Base-by-base conservation (phyloP, 768 basidiomycete species). In the Leccinum ochraceum region DNA sequence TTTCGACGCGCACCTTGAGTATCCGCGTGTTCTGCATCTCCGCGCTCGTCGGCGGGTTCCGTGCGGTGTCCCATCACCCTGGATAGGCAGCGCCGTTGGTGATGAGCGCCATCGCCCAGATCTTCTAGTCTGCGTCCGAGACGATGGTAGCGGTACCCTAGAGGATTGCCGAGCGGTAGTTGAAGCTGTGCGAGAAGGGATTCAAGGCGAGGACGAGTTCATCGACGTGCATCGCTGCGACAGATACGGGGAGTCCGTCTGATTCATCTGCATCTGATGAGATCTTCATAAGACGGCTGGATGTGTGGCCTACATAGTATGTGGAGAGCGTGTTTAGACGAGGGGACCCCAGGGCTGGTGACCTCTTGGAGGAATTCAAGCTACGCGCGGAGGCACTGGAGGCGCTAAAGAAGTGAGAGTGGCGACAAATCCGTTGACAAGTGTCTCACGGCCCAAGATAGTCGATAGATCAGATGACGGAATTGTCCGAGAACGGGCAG, bases 231-330 rank as follows among this genome's bases (percentile, higher is more conserved):
- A 67, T 70, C 20, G 69, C 69, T 24, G 69, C 69, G 26, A 70
- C 50, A 61, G 64, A 71, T 11, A 70, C 54, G n/a, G 52, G 48
- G 10, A 70, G 58, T 22, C 58, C 64, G 7, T 64, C 55, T 4
- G 53, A 48, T 39, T 58, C 64, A 1, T 3, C 26, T 28, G 24
- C 20, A 20, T 46, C 42, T 10, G 22, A 51, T 0, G 68, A 53
- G 46, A 71, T 57, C 58, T 71, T 70, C 69, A 71, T 71, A 22
- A 70, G 69, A 28, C 69, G 66, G 26, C 69, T 70, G 13, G 69
- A 71, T 3, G 54, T 32, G 49, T 70, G 58, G 6, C 69, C 69
- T 71, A 11, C 36, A 26, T 24, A 30, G 28, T 30, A 34, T 8
- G 16, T 39, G 37, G 17, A 39, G 16, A 39, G 37, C 37, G 37